Evolutionary conservation across 257 asterid genomes (phyloP).

Genomic region (Capsicum baccatum): DNA sequence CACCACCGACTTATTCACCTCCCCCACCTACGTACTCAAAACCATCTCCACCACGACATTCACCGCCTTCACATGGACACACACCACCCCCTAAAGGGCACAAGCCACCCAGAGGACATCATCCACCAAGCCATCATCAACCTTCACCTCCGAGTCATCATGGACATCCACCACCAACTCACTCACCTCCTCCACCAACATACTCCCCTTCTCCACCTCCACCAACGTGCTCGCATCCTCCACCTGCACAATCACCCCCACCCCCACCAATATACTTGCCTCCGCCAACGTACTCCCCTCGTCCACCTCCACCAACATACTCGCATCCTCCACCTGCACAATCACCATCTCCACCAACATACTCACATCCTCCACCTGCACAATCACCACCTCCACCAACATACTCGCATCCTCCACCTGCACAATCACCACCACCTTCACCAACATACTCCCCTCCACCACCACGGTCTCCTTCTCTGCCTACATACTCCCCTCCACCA

Average conservation of each 20-base stretch:
- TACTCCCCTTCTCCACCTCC: not conserved
- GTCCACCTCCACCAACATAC: conserved; percentile 4
- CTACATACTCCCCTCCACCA: not conserved
- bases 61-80: conserved; percentile 3
- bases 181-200: not conserved
- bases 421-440: conserved; percentile 22
- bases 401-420: not conserved
- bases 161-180: not conserved
- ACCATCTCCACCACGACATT: conserved; percentile 3
- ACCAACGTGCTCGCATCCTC: not conserved
- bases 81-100: conserved; percentile 9
- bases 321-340: not conserved
- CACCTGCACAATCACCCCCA: conserved; percentile 4
- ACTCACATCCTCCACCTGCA: not conserved
- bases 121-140: conserved; percentile 23
- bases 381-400: not conserved
- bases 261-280: not conserved
- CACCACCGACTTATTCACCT: not conserved
- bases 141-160: not conserved
- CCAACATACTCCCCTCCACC: not conserved
- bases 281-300: conserved; percentile 19
- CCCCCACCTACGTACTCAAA: not conserved
- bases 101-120: not conserved
- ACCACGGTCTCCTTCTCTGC: not conserved
- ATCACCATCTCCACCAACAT: conserved; percentile 16